These are phyloP conservation scores for Kazachstania taianensis DNA, from an alignment of 805 yeast genomes.

Conservation along the genomic window DNA sequence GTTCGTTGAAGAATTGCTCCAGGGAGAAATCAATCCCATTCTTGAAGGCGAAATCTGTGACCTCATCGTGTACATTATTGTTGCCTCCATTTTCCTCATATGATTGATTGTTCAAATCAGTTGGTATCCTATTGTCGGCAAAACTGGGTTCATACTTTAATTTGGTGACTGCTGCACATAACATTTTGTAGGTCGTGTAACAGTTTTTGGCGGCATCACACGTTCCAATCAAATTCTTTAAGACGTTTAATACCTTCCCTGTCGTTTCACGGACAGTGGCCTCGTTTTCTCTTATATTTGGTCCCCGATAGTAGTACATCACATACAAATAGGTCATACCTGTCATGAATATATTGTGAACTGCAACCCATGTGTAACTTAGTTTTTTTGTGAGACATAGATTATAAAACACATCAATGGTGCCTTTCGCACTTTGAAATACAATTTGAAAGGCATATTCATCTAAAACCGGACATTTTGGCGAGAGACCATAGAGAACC, in stretches of 20 bases:
- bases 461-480: conserved; percentile 48
- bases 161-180: conserved; percentile 61
- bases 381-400: conserved; percentile 47
- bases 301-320: conserved; percentile 60
- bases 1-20: conserved; percentile 40
- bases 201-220: conserved; percentile 76
- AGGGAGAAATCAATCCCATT: conserved; percentile 16
- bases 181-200: conserved; percentile 57
- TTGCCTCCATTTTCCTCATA: neutral
- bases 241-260: conserved; percentile 42
- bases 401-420: conserved; percentile 52
- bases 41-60: neutral
- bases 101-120: neutral
- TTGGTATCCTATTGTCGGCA: neutral
- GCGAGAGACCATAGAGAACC: conserved; percentile 68
- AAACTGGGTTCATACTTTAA: conserved; percentile 33
- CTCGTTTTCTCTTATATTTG: conserved; percentile 37
- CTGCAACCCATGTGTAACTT: conserved; percentile 90
- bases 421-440: conserved; percentile 53
- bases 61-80: neutral
- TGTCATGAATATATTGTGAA: conserved; percentile 80
- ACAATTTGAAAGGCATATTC: conserved; percentile 46
- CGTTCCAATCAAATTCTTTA: conserved; percentile 50
- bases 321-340: conserved; percentile 77
- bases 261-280: conserved; percentile 42